A percentile compares a stretch with the other conserved stretches of the same genome.
Conservation (phyloP, 2,329 filamentous ascomycete species). For the Nothophoma quercina region DNA sequence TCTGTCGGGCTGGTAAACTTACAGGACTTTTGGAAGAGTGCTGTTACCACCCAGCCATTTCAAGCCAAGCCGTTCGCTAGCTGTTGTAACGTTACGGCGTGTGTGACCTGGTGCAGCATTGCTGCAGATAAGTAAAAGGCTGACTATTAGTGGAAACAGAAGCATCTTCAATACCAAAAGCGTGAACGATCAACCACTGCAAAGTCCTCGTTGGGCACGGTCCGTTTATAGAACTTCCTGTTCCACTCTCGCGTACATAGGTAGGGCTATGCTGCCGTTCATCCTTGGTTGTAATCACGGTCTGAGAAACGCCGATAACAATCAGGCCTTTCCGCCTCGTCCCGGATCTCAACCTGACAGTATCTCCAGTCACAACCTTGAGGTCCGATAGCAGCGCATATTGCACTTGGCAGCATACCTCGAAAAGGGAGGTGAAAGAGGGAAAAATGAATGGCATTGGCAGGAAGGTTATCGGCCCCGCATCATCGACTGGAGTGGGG, state of each 20-base stretch:
- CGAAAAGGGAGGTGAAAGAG: background rate
- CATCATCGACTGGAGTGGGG: slow-evolving; percentile 7
- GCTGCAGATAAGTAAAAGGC: background rate
- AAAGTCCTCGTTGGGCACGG: too few relatives aligned
- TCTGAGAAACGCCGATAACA: background rate
- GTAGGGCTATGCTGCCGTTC: too few relatives aligned
- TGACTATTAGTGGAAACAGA: background rate
- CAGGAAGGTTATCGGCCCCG: slow-evolving; percentile 18
- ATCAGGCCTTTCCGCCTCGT: too few relatives aligned
- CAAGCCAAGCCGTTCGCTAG: background rate
- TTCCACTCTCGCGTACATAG: too few relatives aligned
- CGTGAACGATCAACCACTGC: background rate
- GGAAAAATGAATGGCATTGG: background rate
- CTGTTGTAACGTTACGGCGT: background rate
- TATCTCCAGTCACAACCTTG: background rate
- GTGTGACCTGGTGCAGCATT: background rate
- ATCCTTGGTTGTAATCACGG: too few relatives aligned
- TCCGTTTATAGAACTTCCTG: background rate
- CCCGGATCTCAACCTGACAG: too few relatives aligned
- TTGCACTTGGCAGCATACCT: background rate
- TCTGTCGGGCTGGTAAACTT: background rate
- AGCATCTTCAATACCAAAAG: background rate
- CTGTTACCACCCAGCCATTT: background rate
- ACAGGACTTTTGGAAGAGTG: background rate
- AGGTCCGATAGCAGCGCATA: background rate